phyloP scores from a whole-genome alignment of 169 alveolate genomes.

The Plasmodium falciparum region DNA sequence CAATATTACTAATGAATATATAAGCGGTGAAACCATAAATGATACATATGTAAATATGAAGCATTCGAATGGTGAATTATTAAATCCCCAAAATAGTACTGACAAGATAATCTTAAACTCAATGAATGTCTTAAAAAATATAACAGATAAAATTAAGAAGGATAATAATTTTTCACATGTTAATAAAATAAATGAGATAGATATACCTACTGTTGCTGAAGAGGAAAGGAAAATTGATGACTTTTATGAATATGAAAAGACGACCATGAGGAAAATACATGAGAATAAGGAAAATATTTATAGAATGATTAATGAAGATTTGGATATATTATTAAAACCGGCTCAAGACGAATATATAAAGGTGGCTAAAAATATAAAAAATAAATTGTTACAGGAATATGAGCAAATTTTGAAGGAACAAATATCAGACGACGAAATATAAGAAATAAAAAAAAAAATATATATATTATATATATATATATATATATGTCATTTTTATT shows the following conservation, averaged over 20 bases:
- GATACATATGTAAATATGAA: no score
- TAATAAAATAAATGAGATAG: conserved; percentile 21
- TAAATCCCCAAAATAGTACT: neutral
- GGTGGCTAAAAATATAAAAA: conserved; percentile 55
- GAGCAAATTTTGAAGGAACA: conserved; percentile 58
- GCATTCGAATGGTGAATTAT: neutral
- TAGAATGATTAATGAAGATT: conserved; percentile 56
- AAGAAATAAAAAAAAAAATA: neutral
- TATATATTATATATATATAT: no score
- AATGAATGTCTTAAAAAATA: conserved; percentile 37
- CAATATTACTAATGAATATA: neutral
- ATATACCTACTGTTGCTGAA: conserved; percentile 44
- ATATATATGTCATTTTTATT: no score
- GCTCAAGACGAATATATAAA: conserved; percentile 69
- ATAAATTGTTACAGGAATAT: conserved; percentile 47
- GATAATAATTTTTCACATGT: conserved; percentile 9
- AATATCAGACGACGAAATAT: conserved; percentile 13
- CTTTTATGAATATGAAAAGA: conserved; percentile 68
- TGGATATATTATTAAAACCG: conserved; percentile 51
- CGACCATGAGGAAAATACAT: conserved; percentile 17
- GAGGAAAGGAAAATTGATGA: conserved; percentile 67
- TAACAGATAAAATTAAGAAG: conserved; percentile 47
- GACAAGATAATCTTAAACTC: conserved; percentile 12
- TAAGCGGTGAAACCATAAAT: conserved; percentile 3
- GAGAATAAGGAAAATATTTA: conserved; percentile 53